Conservation (phyloP, 2,329 filamentous ascomycete species). For the Ophiostoma piceae region DNA sequence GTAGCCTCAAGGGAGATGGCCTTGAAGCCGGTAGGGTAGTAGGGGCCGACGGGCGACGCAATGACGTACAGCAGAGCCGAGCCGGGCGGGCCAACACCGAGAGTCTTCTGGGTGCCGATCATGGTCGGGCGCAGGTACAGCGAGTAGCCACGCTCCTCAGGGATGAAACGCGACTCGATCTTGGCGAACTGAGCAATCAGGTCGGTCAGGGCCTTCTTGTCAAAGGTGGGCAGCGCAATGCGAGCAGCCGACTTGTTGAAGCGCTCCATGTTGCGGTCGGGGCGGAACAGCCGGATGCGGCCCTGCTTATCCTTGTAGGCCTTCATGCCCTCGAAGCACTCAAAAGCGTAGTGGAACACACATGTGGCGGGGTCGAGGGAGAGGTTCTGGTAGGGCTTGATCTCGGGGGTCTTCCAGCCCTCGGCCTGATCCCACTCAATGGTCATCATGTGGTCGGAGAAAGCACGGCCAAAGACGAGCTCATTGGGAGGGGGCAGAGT, state of each 20-base stretch:
- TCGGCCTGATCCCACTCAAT: slow-evolving; percentile 83
- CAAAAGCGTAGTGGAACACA: slow-evolving; percentile 98
- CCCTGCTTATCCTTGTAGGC: slow-evolving; percentile 86
- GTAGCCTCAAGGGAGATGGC: slow-evolving; percentile 92
- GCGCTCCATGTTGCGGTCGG: slow-evolving; percentile 92
- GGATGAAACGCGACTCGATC: slow-evolving; percentile 85
- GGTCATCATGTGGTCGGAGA: slow-evolving; percentile 97
- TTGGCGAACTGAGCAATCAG: slow-evolving; percentile 75
- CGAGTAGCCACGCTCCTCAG: slow-evolving; percentile 79
- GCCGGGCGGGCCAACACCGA: slow-evolving; percentile 87
- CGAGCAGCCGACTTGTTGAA: slow-evolving; percentile 87
- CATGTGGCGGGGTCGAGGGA: slow-evolving; percentile 93
- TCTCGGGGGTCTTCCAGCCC: slow-evolving; percentile 78
- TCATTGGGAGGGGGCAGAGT: slow-evolving; percentile 67
- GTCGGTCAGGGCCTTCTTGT: slow-evolving; percentile 66
- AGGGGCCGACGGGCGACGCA: slow-evolving; percentile 91
- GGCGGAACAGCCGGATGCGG: slow-evolving; percentile 80
- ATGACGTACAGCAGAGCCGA: slow-evolving; percentile 92
- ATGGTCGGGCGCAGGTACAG: slow-evolving; percentile 93
- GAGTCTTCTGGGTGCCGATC: slow-evolving; percentile 92
- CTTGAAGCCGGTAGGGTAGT: slow-evolving; percentile 98
- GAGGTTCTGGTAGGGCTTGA: slow-evolving; percentile 93
- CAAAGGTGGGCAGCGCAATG: slow-evolving; percentile 88
- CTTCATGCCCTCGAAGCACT: slow-evolving; percentile 99
- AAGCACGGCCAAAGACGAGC: slow-evolving; percentile 82